These are phyloP conservation scores for Eutypa lata DNA, from an alignment of 2,329 filamentous ascomycete species.

Conservation along the genomic window DNA sequence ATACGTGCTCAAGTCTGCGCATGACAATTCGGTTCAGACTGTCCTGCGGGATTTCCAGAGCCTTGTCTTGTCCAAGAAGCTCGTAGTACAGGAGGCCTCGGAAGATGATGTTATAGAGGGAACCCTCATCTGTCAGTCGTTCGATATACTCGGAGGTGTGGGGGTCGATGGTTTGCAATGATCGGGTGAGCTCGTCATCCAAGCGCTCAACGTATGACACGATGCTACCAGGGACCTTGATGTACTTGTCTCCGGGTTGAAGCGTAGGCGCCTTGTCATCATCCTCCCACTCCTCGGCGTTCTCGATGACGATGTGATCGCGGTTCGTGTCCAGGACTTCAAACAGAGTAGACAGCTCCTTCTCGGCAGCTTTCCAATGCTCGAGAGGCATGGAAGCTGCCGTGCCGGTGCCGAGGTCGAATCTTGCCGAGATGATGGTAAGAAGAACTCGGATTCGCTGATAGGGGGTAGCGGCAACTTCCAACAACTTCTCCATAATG, in stretches of 20 bases:
- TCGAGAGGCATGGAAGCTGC: conserved; percentile 83
- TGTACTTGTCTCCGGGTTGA: conserved; percentile 70
- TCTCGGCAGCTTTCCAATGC: conserved; percentile 93
- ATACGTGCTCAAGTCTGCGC: conserved; percentile 92
- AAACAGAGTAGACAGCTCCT: conserved; percentile 77
- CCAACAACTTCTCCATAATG: conserved; percentile 92
- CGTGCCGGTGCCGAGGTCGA: conserved; percentile 82
- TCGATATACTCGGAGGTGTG: conserved; percentile 99
- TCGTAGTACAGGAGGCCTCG: conserved; percentile 88
- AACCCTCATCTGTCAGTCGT: conserved; percentile 83
- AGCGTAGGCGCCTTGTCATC: conserved; percentile 87
- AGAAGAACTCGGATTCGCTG: conserved; percentile 90
- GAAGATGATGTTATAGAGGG: conserved; percentile 89
- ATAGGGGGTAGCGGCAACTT: conserved; percentile 87
- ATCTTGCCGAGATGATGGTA: conserved; percentile 87
- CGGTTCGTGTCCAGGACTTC: conserved; percentile 74
- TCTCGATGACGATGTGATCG: conserved; percentile 83
- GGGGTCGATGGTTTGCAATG: conserved; percentile 95
- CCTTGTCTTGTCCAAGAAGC: conserved; percentile 65
- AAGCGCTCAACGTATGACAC: conserved; percentile 93
- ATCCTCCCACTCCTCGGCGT: conserved; percentile 97
- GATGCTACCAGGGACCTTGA: conserved; percentile 90
- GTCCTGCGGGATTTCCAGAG: conserved; percentile 76
- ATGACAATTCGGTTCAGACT: conserved; percentile 90
- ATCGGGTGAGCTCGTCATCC: conserved; percentile 94